Conservation (phyloP, 257 asterid genomes). For the Solanum appendiculatum region DNA sequence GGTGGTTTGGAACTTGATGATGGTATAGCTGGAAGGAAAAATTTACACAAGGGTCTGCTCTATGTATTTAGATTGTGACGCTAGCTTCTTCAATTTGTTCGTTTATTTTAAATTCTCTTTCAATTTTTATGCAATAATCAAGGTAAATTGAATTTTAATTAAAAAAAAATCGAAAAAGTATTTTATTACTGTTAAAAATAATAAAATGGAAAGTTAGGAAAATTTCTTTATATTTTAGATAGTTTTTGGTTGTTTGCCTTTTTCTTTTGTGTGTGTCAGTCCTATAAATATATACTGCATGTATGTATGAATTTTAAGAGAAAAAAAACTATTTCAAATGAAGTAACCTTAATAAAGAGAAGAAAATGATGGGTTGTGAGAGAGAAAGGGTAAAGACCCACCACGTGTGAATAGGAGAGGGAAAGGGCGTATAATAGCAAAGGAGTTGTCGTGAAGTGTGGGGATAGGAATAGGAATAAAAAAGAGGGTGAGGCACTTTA, state of each 20-base stretch:
- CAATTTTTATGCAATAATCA: neutral
- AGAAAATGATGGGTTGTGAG: neutral
- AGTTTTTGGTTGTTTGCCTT: neutral
- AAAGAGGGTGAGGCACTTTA: neutral
- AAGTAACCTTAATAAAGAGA: too few relatives aligned
- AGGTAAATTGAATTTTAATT: too few relatives aligned
- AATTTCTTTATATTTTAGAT: neutral
- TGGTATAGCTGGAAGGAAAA: too few relatives aligned
- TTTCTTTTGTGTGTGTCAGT: neutral
- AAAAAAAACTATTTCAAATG: too few relatives aligned
- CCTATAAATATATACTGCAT: neutral
- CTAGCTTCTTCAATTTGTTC: too few relatives aligned
- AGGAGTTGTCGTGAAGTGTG: neutral
- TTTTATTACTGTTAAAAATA: neutral
- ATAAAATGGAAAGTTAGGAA: neutral
- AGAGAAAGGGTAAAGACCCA: neutral
- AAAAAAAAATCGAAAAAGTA: too few relatives aligned
- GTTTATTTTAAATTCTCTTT: neutral
- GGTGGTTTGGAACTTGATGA: too few relatives aligned
- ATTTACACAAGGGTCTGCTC: rapidly evolving
- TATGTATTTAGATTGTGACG: neutral
- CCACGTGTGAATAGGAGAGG: constrained; percentile 6
- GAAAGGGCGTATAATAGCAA: neutral
- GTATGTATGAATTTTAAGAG: too few relatives aligned
- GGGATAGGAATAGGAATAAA: neutral